Percentiles rank a stretch among this genome's conserved stretches.
Conservation (phyloP, 305 asterid species). For the Fraxinus dipetala region DNA sequence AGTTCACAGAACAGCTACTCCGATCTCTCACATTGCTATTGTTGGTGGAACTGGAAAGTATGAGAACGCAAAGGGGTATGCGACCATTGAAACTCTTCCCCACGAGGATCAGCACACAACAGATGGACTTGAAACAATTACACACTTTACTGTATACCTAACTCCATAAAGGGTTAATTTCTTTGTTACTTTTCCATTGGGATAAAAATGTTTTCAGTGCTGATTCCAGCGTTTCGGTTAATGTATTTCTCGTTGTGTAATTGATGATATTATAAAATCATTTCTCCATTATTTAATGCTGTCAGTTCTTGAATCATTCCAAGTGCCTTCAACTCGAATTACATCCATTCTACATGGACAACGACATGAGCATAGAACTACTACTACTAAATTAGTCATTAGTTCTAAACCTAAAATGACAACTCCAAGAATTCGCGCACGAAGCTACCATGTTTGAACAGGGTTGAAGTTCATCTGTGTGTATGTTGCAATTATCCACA, state of each 20-base stretch:
- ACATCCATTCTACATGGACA: background rate
- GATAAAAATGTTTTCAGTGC: background rate
- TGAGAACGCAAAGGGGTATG: constrained; percentile 42
- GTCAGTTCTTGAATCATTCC: background rate
- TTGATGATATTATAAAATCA: background rate
- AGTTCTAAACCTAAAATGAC: background rate
- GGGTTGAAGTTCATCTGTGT: background rate
- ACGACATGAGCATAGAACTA: background rate
- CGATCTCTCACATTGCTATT: constrained; percentile 41
- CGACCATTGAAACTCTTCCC: constrained; percentile 29
- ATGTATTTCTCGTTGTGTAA: background rate
- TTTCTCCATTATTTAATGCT: background rate
- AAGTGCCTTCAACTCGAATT: background rate
- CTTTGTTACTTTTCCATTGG: background rate
- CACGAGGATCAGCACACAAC: constrained; percentile 4
- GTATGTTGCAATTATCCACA: background rate
- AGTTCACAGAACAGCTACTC: constrained; percentile 27
- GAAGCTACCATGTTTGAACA: background rate
- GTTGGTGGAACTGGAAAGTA: constrained; percentile 42
- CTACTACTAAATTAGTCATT: background rate
- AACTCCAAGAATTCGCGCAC: background rate
- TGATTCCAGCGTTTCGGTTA: background rate
- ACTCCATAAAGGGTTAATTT: background rate
- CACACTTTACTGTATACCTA: background rate
- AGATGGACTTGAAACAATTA: background rate